These are phyloP conservation scores for Hanseniaspora gamundiae DNA, from an alignment of 1,139 yeast species.

Conservation along the genomic window DNA sequence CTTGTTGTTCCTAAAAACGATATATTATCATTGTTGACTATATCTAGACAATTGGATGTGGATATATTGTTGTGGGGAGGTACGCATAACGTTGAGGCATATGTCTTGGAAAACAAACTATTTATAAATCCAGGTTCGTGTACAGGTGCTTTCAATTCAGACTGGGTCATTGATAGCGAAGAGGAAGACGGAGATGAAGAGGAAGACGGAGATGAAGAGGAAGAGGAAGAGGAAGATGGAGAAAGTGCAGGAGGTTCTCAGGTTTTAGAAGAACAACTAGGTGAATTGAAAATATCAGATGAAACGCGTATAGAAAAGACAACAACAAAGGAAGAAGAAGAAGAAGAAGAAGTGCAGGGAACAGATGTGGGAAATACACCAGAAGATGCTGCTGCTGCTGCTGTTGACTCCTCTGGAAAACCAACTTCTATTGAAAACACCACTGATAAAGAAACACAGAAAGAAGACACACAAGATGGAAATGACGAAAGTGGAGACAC, in stretches of 20 bases:
- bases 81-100: constrained; percentile 85
- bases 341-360: constrained; percentile 9
- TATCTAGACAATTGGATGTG: constrained; percentile 86
- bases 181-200: constrained; percentile 12
- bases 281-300: background rate
- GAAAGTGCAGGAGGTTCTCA: constrained; percentile 13
- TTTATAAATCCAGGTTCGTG: constrained; percentile 94
- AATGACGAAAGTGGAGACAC: constrained; percentile 11
- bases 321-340: constrained; percentile 2
- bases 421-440: constrained; percentile 6
- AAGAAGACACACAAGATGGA: constrained; percentile 19
- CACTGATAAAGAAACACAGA: constrained; percentile 10
- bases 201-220: constrained; percentile 16
- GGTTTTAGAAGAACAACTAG: background rate
- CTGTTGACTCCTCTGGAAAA: constrained; percentile 5
- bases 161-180: constrained; percentile 26
- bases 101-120: constrained; percentile 82
- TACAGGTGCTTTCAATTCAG: constrained; percentile 72
- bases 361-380: constrained; percentile 9
- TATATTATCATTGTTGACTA: constrained; percentile 67
- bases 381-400: constrained; percentile 4
- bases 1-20: constrained; percentile 77
- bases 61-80: constrained; percentile 96
- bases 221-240: constrained; percentile 19
- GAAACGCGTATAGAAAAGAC: background rate